Conservation (phyloP, 768 basidiomycete genomes). For the Rhodotorula sphaerocarpa region DNA sequence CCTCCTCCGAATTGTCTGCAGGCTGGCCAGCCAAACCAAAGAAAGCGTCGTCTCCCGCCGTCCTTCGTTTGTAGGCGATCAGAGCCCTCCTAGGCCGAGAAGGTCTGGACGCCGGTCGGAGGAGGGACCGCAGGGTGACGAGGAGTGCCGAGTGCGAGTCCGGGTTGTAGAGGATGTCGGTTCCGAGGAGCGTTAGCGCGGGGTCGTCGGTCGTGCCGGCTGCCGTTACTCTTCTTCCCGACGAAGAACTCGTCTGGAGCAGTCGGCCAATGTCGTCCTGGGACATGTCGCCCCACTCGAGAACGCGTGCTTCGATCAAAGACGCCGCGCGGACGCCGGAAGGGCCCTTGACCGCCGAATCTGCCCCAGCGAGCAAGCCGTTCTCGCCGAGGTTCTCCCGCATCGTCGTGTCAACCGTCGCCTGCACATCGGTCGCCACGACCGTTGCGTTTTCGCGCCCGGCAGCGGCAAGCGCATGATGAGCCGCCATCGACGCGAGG, state of each 20-base stretch:
- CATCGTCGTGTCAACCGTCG: constrained; percentile 33
- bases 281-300: constrained; percentile 28
- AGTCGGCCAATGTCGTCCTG: background rate
- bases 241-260: background rate
- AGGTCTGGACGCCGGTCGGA: background rate
- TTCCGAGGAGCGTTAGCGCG: constrained; percentile 22
- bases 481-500: constrained; percentile 13
- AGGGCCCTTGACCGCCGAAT: background rate
- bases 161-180: constrained; percentile 38
- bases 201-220: background rate
- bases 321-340: constrained; percentile 4
- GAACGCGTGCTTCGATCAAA: background rate
- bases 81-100: background rate
- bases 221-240: background rate
- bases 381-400: constrained; percentile 28
- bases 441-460: background rate
- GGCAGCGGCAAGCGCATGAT: background rate
- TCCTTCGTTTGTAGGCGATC: constrained; percentile 36
- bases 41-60: constrained; percentile 34
- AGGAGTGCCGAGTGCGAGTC: constrained; percentile 29
- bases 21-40: constrained; percentile 25
- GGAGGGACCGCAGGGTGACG: constrained; percentile 24
- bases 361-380: background rate
- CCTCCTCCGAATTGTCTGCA: no score
- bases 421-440: constrained; percentile 31